Evolutionary conservation across 345 rosid genomes (phyloP).

Genomic region (Raphanus raphanistrum): DNA sequence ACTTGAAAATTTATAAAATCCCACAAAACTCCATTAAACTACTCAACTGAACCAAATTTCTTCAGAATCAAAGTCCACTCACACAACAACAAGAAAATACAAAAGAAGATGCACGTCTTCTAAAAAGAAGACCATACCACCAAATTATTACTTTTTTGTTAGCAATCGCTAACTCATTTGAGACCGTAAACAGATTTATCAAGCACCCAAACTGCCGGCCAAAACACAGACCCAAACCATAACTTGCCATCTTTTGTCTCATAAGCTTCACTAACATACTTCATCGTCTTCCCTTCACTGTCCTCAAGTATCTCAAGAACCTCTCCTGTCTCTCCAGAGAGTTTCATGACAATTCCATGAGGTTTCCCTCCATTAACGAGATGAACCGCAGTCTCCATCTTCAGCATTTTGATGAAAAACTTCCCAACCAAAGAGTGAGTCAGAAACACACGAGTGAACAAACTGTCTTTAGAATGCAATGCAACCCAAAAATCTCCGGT

Average conservation of each 20-base stretch:
- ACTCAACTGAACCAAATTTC: not conserved
- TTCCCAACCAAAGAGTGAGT: slow-evolving; percentile 45
- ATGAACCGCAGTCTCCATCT: slow-evolving; percentile 46
- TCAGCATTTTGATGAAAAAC: slow-evolving; percentile 36
- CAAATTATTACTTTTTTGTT: not conserved
- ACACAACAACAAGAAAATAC: not conserved
- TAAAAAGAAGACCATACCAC: not conserved
- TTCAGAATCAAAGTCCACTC: not conserved
- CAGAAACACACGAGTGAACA: slow-evolving; percentile 32
- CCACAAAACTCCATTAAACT: not conserved
- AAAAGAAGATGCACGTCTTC: not conserved
- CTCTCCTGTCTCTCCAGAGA: slow-evolving; percentile 52
- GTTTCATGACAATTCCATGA: slow-evolving; percentile 52
- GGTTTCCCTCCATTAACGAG: slow-evolving; percentile 51
- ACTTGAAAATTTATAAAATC: not conserved
- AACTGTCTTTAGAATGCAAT: slow-evolving; percentile 13
- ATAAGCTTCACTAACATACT: slow-evolving; percentile 63
- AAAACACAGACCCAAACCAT: slow-evolving; percentile 64
- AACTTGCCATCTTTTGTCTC: slow-evolving; percentile 51
- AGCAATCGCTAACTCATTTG: slow-evolving; percentile 1
- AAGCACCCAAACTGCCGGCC: slow-evolving; percentile 53
- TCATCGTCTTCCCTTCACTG: slow-evolving; percentile 48
- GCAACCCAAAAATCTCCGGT: slow-evolving; percentile 35
- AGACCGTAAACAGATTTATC: slow-evolving; percentile 15
- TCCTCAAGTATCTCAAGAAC: slow-evolving; percentile 53